A percentile compares a stretch with the other conserved stretches of the same genome.
Evolutionary conservation across 1,284 basidiomycete species (phyloP).

Genomic region (Ceratobasidium sp.): DNA sequence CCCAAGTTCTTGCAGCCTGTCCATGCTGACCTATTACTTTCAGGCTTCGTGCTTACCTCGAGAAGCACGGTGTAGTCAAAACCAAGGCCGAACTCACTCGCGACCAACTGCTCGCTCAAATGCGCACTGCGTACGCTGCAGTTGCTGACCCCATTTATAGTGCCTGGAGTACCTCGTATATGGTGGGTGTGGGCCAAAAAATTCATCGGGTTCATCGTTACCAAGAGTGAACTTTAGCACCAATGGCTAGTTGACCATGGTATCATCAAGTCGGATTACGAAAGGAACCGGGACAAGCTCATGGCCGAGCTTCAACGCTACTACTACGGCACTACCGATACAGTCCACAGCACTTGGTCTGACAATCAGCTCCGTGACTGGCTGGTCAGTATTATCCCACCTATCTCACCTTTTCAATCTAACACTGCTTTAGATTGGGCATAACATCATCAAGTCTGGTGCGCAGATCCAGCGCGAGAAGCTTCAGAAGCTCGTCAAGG

Average conservation of each 20-base stretch:
- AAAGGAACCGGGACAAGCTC: constrained; percentile 77
- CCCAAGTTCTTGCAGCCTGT: neutral
- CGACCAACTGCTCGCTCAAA: constrained; percentile 73
- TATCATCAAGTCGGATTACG: constrained; percentile 67
- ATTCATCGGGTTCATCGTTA: too few species aligned
- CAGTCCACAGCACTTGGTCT: constrained; percentile 76
- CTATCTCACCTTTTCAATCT: neutral
- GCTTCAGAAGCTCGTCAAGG: constrained; percentile 73
- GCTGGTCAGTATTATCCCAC: constrained; percentile 61
- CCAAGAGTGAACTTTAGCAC: constrained; percentile 58
- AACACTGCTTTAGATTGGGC: constrained; percentile 59
- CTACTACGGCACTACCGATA: constrained; percentile 73
- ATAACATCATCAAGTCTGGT: constrained; percentile 74
- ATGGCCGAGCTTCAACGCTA: constrained; percentile 77
- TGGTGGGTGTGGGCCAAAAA: constrained; percentile 62
- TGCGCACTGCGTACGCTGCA: constrained; percentile 72
- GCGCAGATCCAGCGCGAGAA: constrained; percentile 79
- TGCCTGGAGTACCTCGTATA: constrained; percentile 85
- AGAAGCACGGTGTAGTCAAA: constrained; percentile 77
- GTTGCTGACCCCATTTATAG: constrained; percentile 75
- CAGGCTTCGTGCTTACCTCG: constrained; percentile 67
- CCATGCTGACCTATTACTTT: constrained; percentile 6
- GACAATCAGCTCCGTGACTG: constrained; percentile 73
- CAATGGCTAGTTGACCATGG: constrained; percentile 86
- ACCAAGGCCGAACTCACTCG: constrained; percentile 70